Evolutionary conservation across 352 stramenopile genomes (phyloP).

Genomic region (Phytopythium oedochilum): DNA sequence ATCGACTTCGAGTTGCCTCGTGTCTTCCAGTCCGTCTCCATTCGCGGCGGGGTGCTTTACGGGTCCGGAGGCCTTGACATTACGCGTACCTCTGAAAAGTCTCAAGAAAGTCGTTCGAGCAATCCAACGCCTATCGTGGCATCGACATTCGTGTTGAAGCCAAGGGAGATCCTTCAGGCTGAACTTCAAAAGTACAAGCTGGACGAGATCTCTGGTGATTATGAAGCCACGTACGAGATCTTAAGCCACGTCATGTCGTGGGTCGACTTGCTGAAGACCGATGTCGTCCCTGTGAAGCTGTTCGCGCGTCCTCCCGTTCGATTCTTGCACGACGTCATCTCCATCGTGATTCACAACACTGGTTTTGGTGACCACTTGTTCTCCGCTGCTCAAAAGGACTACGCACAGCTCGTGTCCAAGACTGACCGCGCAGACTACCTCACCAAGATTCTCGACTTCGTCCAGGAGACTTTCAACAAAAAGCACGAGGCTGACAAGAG

Average conservation of each 20-base stretch:
- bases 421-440: slow-evolving; percentile 74
- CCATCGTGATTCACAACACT: slow-evolving; percentile 62
- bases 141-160: slow-evolving; percentile 46
- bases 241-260: slow-evolving; percentile 72
- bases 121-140: neutral
- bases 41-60: slow-evolving; percentile 48
- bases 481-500: slow-evolving; percentile 16
- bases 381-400: slow-evolving; percentile 48
- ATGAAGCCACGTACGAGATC: slow-evolving; percentile 63
- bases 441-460: slow-evolving; percentile 65
- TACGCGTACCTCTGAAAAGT: neutral
- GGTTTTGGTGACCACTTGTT: slow-evolving; percentile 48
- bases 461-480: slow-evolving; percentile 50
- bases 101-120: neutral
- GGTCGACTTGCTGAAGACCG: slow-evolving; percentile 70
- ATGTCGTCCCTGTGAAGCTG: slow-evolving; percentile 56
- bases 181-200: slow-evolving; percentile 35
- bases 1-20: slow-evolving; percentile 72
- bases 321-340: slow-evolving; percentile 80
- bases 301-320: slow-evolving; percentile 73
- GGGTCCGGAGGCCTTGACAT: neutral
- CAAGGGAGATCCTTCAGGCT: slow-evolving; percentile 22
- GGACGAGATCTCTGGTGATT: slow-evolving; percentile 41
- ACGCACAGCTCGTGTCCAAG: slow-evolving; percentile 59
- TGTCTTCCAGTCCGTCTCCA: slow-evolving; percentile 50